phyloP scores from a whole-genome alignment of 1,139 yeast species.

The Blastobotrys malaysiensis region DNA sequence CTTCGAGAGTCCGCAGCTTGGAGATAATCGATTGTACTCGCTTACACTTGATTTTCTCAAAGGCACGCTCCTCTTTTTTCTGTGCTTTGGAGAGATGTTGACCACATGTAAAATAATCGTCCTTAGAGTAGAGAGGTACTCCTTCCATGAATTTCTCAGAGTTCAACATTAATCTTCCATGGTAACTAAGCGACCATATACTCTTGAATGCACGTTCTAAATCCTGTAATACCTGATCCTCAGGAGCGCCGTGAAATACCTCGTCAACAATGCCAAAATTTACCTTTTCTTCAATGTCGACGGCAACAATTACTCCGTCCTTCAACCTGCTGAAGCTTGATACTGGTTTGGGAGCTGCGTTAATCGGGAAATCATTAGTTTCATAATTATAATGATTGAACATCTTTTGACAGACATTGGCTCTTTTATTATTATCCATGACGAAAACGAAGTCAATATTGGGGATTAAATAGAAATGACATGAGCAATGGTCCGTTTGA shows the following conservation, averaged over 20 bases:
- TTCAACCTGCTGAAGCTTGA: neutral
- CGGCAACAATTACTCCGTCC: neutral
- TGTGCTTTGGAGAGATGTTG: neutral
- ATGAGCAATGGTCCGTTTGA: too few relatives aligned
- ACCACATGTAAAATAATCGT: neutral
- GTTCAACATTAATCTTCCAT: neutral
- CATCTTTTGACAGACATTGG: neutral
- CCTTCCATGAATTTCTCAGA: neutral
- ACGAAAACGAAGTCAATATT: neutral
- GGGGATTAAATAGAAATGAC: neutral
- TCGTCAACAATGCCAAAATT: neutral
- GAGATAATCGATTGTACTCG: neutral
- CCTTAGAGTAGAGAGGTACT: neutral
- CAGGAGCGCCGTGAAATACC: neutral
- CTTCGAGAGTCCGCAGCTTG: neutral
- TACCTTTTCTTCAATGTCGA: neutral
- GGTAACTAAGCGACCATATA: neutral
- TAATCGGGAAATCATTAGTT: neutral
- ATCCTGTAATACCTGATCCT: neutral
- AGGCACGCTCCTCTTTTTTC: neutral
- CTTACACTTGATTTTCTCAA: neutral
- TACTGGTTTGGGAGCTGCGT: neutral
- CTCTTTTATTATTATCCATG: neutral
- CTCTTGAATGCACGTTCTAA: neutral
- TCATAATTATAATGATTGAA: neutral